Evolutionary conservation across 805 yeast genomes (phyloP), one percentile per base, ranked within the genome.

Genomic region (Candida sphagnicola): DNA sequence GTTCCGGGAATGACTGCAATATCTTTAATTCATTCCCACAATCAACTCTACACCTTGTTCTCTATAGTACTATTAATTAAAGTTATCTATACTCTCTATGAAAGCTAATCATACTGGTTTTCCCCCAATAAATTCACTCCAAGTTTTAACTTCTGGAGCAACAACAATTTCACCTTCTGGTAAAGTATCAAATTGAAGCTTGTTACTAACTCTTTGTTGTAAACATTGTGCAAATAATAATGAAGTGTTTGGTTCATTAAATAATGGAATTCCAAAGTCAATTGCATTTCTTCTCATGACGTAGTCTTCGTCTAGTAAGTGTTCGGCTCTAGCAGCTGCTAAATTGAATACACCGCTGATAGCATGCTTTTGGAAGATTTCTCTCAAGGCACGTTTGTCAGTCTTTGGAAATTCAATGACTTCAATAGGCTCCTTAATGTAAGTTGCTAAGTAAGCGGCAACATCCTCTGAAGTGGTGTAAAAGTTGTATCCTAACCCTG

Each of bases 241-340:
- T 2, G 96, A 84, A 16, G 99, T 95, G 60, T 88, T 81, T 48
- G 98, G 96, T 71, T 93, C 99, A 60, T 91, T 93, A 74, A 93
- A 91, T 59, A 93, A 73, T 31, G 99, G 96, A 56, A 91, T 83
- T 44, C 86, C 98, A 61, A 93, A 93, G 64, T 93, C 99, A 68
- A 93, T 95, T 34, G 99, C 98, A 62, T 93, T 93, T 73, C 99
- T 84, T 74, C 99, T 84, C 99, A 93, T 93, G 42, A 91, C 82
- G 64, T 93, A 93, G 67, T 93, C 97, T 64, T 85, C 83, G 57
- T 93, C 97, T 47, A 78, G 64, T 47, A 87, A 74, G 47, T 76
- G 69, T 54, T 86, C 95, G 31, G 98, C 99, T 61, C 96, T 80
- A 31, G 86, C 84, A 51, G 74, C 74, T 39, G 99, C 97, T 56